Evolutionary conservation across 1,284 basidiomycete species (phyloP).

Genomic region (Xerocomus amazonicus): DNA sequence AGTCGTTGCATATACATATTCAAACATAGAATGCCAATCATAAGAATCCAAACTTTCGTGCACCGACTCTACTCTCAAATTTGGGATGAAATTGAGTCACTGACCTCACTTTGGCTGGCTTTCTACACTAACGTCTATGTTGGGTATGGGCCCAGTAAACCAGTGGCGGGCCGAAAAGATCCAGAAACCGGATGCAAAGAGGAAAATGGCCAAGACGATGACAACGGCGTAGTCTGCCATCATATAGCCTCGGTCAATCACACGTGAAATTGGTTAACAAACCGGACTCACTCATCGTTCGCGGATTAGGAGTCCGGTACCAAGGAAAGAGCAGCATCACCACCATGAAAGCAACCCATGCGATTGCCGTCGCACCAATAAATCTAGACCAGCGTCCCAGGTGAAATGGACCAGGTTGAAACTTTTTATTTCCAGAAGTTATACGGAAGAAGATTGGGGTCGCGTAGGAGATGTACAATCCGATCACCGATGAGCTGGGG

Average conservation of each 20-base stretch:
- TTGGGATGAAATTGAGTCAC: neutral
- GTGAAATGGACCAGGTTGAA: conserved; percentile 54
- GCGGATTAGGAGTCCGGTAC: conserved; percentile 35
- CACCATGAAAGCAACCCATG: conserved; percentile 60
- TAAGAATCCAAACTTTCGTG: neutral
- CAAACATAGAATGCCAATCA: neutral
- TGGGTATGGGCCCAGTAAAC: conserved; percentile 57
- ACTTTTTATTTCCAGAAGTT: conserved; percentile 53
- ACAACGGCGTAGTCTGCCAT: conserved; percentile 58
- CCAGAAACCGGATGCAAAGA: conserved; percentile 59
- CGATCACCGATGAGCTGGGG: conserved; percentile 59
- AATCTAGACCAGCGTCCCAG: conserved; percentile 56
- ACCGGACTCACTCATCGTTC: conserved; percentile 47
- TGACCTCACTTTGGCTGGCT: conserved; percentile 4
- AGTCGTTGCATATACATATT: conserved; percentile 4
- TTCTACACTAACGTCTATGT: conserved; percentile 6
- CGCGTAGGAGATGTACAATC: conserved; percentile 43
- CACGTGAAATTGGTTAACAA: conserved; percentile 1
- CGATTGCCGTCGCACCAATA: conserved; percentile 50
- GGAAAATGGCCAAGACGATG: conserved; percentile 55
- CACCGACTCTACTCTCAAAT: no score
- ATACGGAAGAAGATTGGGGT: conserved; percentile 63
- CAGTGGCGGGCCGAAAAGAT: conserved; percentile 58
- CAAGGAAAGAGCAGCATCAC: conserved; percentile 58
- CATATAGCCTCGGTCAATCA: neutral